Evolutionary conservation across 2,329 filamentous ascomycete species (phyloP), one percentile per base, ranked within the genome.

Genomic region (Zymoseptoria passerinii): DNA sequence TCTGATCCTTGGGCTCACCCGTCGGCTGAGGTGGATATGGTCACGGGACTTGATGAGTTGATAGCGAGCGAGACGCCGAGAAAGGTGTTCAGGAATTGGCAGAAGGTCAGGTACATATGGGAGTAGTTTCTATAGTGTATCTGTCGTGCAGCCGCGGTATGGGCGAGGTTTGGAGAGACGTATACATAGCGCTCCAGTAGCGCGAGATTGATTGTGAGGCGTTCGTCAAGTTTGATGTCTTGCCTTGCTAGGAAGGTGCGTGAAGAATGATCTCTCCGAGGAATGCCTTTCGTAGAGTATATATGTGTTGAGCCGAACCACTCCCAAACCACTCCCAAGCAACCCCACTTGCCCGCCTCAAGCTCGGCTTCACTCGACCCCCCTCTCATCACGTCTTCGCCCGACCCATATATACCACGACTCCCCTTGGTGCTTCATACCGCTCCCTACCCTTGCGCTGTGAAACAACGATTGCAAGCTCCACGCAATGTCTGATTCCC

Each of bases 1-100:
- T 67, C 64, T 0, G 81, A 84, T 59, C 75, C 75, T 6, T 84
- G 82, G 82, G 74, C 75, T 19, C 76, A 77, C 66, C 63, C 69
- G n/a, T 71, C 78, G 0, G 68, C 72, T 51, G 75, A 80, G 49
- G 76, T 84, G 13, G 82, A 84, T 72, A 63, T 85, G 65, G 67
- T 75, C 2, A 81, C 80, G 0, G 74, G 74, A 0, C 50, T 72
- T 57, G 64, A 67, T 4, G 65, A 70, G 57, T 64, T 70, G 19
- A 54, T 69, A 18, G 66, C 65, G 1, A 70, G 72, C 20, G 72
- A 75, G 62, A 68, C 50, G 55, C 71, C 71, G 16, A 63, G 65
- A 7, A 69, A 64, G 52, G 59, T 58, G 50, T 63, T 63, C 29
- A 63, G 61, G 28, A 66, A 63, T 23, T 64, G 64, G 64, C 64